These are phyloP conservation scores for Cyanodermella asteris DNA, from an alignment of 2,329 filamentous ascomycete genomes.

Conservation along the genomic window DNA sequence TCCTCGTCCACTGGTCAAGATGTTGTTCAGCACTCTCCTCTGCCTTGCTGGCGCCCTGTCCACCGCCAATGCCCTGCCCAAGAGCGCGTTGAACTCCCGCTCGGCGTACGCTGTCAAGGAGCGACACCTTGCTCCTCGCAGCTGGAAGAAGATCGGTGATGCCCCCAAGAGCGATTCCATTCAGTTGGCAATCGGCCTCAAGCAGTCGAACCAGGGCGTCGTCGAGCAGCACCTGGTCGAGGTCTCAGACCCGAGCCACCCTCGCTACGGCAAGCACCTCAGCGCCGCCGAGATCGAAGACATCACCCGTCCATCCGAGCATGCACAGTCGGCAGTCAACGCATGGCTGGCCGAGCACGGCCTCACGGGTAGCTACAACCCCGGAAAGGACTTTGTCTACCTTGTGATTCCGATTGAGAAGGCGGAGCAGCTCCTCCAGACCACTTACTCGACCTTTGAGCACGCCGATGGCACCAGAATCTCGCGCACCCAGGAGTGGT, in stretches of 20 bases:
- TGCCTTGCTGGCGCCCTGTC: too few relatives aligned
- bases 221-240: constrained; percentile 26
- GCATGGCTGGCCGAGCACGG: constrained; percentile 34
- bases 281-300: constrained; percentile 28
- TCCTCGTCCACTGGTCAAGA: too few relatives aligned
- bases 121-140: too few relatives aligned
- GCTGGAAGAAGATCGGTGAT: constrained; percentile 3
- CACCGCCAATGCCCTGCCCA: too few relatives aligned
- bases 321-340: constrained; percentile 29
- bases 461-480: constrained; percentile 31
- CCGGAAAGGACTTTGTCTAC: constrained; percentile 36
- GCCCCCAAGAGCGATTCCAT: constrained; percentile 2
- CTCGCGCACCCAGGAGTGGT: constrained; percentile 33
- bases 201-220: constrained; percentile 14
- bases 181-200: constrained; percentile 24
- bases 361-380: constrained; percentile 22
- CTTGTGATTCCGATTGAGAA: constrained; percentile 28
- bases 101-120: too few relatives aligned
- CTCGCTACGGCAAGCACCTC: constrained; percentile 33
- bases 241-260: constrained; percentile 29
- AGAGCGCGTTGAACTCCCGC: too few relatives aligned
- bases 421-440: constrained; percentile 31
- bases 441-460: constrained; percentile 29
- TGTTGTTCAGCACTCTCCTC: too few relatives aligned
- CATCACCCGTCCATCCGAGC: constrained; percentile 29